Base-by-base conservation (phyloP, 2,329 filamentous ascomycete genomes). In the Didymella pomorum region DNA sequence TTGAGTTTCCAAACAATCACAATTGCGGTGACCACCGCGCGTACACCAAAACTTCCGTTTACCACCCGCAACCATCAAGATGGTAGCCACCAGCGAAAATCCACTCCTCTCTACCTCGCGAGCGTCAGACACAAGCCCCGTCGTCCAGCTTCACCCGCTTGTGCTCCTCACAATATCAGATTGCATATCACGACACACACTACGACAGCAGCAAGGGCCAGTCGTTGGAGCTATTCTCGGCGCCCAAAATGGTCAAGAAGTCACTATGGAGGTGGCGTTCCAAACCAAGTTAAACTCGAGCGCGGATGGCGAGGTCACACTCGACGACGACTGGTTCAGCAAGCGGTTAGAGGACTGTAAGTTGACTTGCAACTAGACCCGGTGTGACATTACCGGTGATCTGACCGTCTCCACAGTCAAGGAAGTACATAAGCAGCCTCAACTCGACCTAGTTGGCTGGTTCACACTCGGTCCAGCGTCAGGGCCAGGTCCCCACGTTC, bases 131-230 rank as follows among this genome's bases (percentile, higher is more conserved):
- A 89, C 89, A 20, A 87, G 87, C 49, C 86, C 96, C 43, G 89
- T 92, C 64, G 87, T 93, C 55, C 87, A 93, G 68, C 87, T 99
- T 18, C 95, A 99, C 72, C 95, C 95, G 25, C 88, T 99, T 47
- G 93, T 97, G 51, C 89, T 98, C 66, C 91, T 99, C 79, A 96
- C 91, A 65, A 95, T 99, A 71, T 97, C 94, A 68, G 95, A 99
- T 78, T 96, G 96, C 77, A 93, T 98, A 76, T 96, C 94, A 58
- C 87, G 95, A 60, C 93, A 97, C 77, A 91, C 89, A 1, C 84
- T 97, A 56, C 87, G 95, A 58, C 82, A 87, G 51, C 88, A 93
- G 69, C 76, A 82, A 18, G 91, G 91, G 0, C 92, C 93, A 16
- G 85, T 97, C 18, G 86, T 94, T 3, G 95, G 95, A 56, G 93